Evolutionary conservation across 2,329 filamentous ascomycete species (phyloP), one percentile per base, ranked within the genome.

Genomic region (Trichoderma simmonsii): DNA sequence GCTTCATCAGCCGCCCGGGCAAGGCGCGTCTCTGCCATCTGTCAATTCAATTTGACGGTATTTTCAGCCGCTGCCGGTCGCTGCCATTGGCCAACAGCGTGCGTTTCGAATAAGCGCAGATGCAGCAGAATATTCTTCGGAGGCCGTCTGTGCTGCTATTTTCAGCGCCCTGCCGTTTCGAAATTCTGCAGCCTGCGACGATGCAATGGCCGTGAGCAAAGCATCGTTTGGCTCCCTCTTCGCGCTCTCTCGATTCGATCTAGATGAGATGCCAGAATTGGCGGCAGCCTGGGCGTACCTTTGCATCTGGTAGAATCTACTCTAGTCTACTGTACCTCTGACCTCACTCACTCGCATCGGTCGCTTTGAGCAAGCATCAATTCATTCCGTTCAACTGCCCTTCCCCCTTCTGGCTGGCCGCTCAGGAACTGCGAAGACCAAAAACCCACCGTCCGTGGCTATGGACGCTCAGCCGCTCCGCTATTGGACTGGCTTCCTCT

Each of bases 151-250:
- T 51, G 66, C 26, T 69, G 56, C 67, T 70, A 70, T 70, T 70
- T 70, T 62, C 67, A 62, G 67, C 57, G 28, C 30, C 30, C 30
- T n/a, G 57, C n/a, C 51, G 74, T 75, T 74, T 74, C 73, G 69
- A 69, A 70, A 64, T 65, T 60, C 54, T 65, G 56, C 57, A 70
- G 39, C 57, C 39, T 70, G 67, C 24, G 28, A 39, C 11, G 39
- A 30, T 26, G 66, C 66, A 26, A 28, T 61, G n/a, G 32, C 36
- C 54, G 18, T 51, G 11, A 57, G 34, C 24, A n/a, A 64, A 60
- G 28, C n/a, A 32, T 21, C 54, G 39, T 71, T 60, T 72, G 68
- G 65, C 73, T 62, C 71, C 56, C 59, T 68, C 24, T 28, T 32
- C 6, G 3, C 0, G 1, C 15, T n/a, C 39, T n/a, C 39, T n/a